phyloP scores from a whole-genome alignment of 306 rosid species.

The Elaeagnus macrophylla region DNA sequence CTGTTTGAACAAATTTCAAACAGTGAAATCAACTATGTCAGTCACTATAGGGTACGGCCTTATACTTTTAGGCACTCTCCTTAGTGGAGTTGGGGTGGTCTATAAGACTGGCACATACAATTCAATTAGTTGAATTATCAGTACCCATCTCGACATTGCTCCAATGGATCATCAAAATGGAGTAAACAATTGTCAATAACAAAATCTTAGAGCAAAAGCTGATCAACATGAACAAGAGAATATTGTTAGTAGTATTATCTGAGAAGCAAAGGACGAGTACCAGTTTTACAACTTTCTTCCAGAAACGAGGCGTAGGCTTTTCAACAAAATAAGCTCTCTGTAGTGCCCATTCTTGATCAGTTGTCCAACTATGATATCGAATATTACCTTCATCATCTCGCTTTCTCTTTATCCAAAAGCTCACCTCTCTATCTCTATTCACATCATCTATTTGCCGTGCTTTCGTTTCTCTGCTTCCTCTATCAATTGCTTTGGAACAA shows the following conservation, averaged over 20 bases:
- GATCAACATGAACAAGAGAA: neutral
- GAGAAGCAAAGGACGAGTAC: constrained; percentile 29
- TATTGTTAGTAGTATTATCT: neutral
- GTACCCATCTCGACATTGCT: neutral
- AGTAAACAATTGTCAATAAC: neutral
- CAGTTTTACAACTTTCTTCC: constrained; percentile 82
- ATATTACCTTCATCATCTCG: constrained; percentile 20
- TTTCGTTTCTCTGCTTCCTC: constrained; percentile 15
- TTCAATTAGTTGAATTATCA: neutral
- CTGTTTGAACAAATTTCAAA: neutral
- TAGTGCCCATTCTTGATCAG: constrained; percentile 63
- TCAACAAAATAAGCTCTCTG: constrained; percentile 52
- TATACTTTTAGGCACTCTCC: neutral
- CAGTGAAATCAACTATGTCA: constrained; percentile 2
- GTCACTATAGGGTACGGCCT: neutral
- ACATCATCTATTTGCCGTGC: neutral
- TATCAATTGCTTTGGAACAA: neutral
- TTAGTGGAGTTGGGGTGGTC: neutral
- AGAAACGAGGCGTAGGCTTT: constrained; percentile 76
- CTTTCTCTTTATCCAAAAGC: constrained; percentile 40
- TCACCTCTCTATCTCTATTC: constrained; percentile 1
- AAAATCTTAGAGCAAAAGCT: neutral
- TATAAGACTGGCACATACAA: neutral
- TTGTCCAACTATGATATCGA: constrained; percentile 51
- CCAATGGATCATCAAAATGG: neutral